Evolutionary conservation across 2,329 filamentous ascomycete species (phyloP).

Genomic region (Rutstroemia sp.): DNA sequence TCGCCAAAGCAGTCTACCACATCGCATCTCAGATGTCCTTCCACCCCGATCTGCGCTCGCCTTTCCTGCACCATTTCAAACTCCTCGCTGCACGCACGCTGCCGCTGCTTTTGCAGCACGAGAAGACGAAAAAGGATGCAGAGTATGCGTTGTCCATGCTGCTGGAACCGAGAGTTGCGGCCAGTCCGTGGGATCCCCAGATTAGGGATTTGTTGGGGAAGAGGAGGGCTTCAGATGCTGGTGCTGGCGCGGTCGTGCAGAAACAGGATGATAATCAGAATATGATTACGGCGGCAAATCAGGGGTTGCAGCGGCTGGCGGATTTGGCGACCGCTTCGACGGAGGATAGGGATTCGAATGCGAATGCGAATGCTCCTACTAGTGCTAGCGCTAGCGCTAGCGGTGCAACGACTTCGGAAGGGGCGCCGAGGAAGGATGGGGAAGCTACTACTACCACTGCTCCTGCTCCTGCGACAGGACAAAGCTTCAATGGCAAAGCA

Average conservation of each 20-base stretch:
- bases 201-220: constrained; percentile 37
- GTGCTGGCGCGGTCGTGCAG: not conserved
- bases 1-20: constrained; percentile 53
- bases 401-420: too few species aligned
- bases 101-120: constrained; percentile 48
- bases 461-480: too few species aligned
- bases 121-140: constrained; percentile 51
- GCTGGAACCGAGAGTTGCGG: constrained; percentile 43
- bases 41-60: constrained; percentile 48
- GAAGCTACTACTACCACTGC: too few species aligned
- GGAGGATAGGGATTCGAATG: not conserved
- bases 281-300: constrained; percentile 19
- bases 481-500: too few species aligned
- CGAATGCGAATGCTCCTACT: not conserved
- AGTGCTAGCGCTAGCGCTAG: too few species aligned
- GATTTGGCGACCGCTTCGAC: constrained; percentile 35
- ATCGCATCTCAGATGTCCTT: constrained; percentile 50
- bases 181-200: constrained; percentile 49
- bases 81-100: constrained; percentile 54
- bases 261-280: constrained; percentile 13
- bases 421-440: too few species aligned
- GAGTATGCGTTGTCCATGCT: constrained; percentile 48
- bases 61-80: constrained; percentile 61
- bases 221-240: not conserved
- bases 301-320: constrained; percentile 50